Base-by-base conservation (phyloP, 2,329 filamentous ascomycete genomes). In the Xylariaceae sp. region DNA sequence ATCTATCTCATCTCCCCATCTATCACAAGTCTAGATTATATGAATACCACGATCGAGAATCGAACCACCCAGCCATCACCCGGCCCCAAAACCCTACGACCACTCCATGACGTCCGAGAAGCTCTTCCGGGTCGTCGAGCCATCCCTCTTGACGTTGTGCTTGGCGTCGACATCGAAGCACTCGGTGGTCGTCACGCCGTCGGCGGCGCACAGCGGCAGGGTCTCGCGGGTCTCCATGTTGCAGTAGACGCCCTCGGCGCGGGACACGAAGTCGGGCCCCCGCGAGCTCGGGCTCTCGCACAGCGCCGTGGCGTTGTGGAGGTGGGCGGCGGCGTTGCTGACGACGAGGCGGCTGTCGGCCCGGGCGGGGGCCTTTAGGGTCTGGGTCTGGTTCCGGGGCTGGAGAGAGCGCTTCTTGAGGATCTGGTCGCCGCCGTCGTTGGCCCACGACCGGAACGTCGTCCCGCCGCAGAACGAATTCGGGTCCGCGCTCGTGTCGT, bases 151-250 rank as follows among this genome's bases (percentile, higher is more conserved):
- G 17, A 35, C 21, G 15, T 15, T 15, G 14, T 19, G 15, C 12
- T 17, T 15, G 12, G 17, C 14, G 5, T 30, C 19, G 19, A 35
- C n/a, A 8, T 50, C 41, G 31, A 50, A 48, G 35, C 46, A 52
- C 9, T 5, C 25, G 14, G 17, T 16, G 2, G 38, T 32, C 2
- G 23, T 27, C 11, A 23, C 13, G 12, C 22, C 10, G 11, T 21
- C 21, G 37, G 28, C 34, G 38, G 34, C 31, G 37, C 48, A 51
- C 1, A 46, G 33, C 2, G 46, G 39, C 33, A 35, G 52, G 8
- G 42, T 18, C 11, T 39, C 47, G 43, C 48, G 49, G 32, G 49
- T 41, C 4, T 40, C 36, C 52, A 56, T 54, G 15, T 50, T 45
- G 37, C 53, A 56, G 39, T 53, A 52, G 1, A 27, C 33, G 6